Conservation (phyloP, 164 flowering plant genomes). For the Paratinospora sagittata region DNA sequence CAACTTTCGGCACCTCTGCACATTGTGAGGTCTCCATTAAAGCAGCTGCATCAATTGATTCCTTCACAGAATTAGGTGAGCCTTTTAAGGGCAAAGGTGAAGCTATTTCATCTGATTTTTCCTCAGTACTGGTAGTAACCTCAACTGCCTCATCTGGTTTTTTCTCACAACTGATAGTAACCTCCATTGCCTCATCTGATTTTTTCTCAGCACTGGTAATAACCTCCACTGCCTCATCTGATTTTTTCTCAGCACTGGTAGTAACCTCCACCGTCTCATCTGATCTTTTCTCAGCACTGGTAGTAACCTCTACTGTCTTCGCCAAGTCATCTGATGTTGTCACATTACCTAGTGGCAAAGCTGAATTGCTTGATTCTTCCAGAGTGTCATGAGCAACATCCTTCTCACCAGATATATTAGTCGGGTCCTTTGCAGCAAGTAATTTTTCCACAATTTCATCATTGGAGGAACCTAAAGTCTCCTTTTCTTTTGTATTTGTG, state of each 20-base stretch:
- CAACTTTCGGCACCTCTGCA: slow-evolving; percentile 33
- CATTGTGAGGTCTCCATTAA: slow-evolving; percentile 18
- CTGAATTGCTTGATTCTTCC: slow-evolving; percentile 25
- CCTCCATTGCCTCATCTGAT: slow-evolving; percentile 22
- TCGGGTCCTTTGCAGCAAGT: slow-evolving; percentile 18
- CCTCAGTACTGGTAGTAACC: slow-evolving; percentile 9
- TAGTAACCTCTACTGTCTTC: slow-evolving; percentile 7
- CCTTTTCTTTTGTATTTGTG: slow-evolving; percentile 28
- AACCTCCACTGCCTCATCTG: slow-evolving; percentile 22
- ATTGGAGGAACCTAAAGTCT: slow-evolving; percentile 16
- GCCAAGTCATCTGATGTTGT: slow-evolving; percentile 23
- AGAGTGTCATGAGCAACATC: slow-evolving; percentile 9
- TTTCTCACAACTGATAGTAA: slow-evolving; percentile 16
- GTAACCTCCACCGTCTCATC: slow-evolving; percentile 11
- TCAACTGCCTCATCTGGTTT: slow-evolving; percentile 25
- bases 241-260: slow-evolving; percentile 24
- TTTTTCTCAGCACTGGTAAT: slow-evolving; percentile 23
- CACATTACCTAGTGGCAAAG: slow-evolving; percentile 15
- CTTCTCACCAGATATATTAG: slow-evolving; percentile 8
- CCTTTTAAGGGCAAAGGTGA: slow-evolving; percentile 19
- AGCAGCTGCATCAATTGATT: slow-evolving; percentile 26
- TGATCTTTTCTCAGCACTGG: slow-evolving; percentile 20
- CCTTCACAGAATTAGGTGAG: slow-evolving; percentile 26
- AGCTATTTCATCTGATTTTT: slow-evolving; percentile 22
- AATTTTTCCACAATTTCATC: slow-evolving; percentile 21